Conservation (phyloP, 371 early-diverging fungal species). For the Saksenaea oblongispora region DNA sequence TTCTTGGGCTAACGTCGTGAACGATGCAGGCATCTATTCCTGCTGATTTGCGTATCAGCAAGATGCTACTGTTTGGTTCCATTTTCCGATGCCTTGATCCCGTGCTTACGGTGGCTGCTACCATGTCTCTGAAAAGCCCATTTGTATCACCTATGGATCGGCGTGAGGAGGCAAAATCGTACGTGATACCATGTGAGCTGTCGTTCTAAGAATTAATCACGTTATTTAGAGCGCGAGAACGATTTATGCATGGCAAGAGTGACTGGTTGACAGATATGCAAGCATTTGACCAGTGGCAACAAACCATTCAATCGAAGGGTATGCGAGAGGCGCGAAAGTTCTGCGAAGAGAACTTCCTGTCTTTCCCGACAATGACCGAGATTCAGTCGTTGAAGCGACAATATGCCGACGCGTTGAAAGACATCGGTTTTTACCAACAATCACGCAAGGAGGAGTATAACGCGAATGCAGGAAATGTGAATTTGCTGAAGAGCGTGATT, state of each 20-base stretch:
- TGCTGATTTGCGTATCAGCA: slow-evolving; percentile 88
- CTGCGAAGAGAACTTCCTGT: slow-evolving; percentile 62
- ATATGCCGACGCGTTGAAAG: slow-evolving; percentile 54
- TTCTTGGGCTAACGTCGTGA: background rate
- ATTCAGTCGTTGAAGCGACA: slow-evolving; percentile 57
- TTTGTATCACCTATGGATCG: slow-evolving; percentile 69
- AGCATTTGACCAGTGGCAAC: slow-evolving; percentile 67
- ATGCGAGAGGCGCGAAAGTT: slow-evolving; percentile 37
- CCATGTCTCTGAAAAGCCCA: slow-evolving; percentile 72
- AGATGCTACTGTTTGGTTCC: slow-evolving; percentile 81
- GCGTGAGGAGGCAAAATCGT: slow-evolving; percentile 60
- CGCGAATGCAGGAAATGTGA: slow-evolving; percentile 47
- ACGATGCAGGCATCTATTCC: slow-evolving; percentile 70
- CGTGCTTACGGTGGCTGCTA: slow-evolving; percentile 80
- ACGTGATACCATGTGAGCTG: slow-evolving; percentile 7
- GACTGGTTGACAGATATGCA: slow-evolving; percentile 71
- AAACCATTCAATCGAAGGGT: slow-evolving; percentile 27
- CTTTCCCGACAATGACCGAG: slow-evolving; percentile 53
- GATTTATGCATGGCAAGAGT: slow-evolving; percentile 61
- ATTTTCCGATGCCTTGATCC: slow-evolving; percentile 84
- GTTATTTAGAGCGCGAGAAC: slow-evolving; percentile 44
- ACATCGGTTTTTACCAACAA: slow-evolving; percentile 60
- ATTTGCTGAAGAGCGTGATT: slow-evolving; percentile 61
- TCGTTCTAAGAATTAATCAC: background rate
- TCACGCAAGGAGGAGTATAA: slow-evolving; percentile 35